Evolutionary conservation across 306 rosid species (phyloP).

Genomic region (Medicago ruthenica): DNA sequence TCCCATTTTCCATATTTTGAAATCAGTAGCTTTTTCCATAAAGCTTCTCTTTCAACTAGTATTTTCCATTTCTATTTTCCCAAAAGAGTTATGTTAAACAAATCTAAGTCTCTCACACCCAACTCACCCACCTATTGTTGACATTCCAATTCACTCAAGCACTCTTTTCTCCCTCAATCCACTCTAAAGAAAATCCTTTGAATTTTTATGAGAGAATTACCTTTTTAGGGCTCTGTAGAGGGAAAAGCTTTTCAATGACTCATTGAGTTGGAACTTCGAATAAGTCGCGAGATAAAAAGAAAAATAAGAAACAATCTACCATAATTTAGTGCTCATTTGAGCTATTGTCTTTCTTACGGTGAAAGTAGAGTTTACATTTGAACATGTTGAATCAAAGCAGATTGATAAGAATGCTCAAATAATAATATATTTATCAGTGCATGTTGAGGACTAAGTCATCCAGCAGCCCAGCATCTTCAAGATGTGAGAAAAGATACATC

Average conservation of each 20-base stretch:
- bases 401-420: neutral
- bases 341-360: neutral
- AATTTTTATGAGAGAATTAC: neutral
- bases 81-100: neutral
- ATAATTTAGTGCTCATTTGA: neutral
- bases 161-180: neutral
- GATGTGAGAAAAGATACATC: neutral
- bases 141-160: neutral
- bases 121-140: too few relatives aligned
- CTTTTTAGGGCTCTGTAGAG: neutral
- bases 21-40: neutral
- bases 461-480: constrained; percentile 6
- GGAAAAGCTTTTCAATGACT: neutral
- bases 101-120: too few relatives aligned
- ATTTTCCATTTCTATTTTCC: too few relatives aligned
- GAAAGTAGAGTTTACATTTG: constrained; percentile 7
- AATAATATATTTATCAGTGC: neutral
- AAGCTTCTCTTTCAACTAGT: neutral
- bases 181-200: neutral
- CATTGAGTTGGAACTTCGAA: neutral
- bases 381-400: neutral
- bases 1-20: neutral
- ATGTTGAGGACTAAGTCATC: constrained; percentile 4
- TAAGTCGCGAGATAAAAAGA: neutral
- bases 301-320: neutral